These are phyloP conservation scores for Leccinum broughii DNA, from an alignment of 768 basidiomycete genomes.

Conservation along the genomic window DNA sequence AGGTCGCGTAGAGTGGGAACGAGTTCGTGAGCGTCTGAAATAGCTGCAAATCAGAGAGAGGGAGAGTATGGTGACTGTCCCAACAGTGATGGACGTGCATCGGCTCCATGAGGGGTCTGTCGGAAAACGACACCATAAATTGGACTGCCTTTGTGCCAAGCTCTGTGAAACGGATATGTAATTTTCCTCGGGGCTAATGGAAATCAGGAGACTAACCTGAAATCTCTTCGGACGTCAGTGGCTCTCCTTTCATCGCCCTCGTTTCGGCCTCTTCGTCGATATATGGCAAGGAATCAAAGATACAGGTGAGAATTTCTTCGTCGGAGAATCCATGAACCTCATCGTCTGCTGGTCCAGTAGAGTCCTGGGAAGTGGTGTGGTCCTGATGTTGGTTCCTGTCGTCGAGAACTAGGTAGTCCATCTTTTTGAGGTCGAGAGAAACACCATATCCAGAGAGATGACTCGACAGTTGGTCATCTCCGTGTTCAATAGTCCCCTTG, in stretches of 20 bases:
- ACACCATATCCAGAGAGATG: conserved; percentile 90
- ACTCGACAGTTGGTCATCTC: conserved; percentile 34
- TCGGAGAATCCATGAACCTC: conserved; percentile 13
- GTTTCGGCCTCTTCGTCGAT: conserved; percentile 31
- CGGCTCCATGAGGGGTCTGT: conserved; percentile 45
- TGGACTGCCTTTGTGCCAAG: conserved; percentile 77
- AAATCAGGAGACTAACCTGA: conserved; percentile 38
- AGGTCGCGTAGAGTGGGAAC: conserved; percentile 83
- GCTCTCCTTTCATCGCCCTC: conserved; percentile 40
- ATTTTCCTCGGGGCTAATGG: neutral
- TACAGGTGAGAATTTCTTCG: conserved; percentile 26
- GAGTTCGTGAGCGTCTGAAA: conserved; percentile 77
- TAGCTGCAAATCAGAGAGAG: conserved; percentile 16
- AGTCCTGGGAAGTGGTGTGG: neutral
- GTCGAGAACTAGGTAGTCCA: conserved; percentile 93
- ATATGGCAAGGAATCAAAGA: conserved; percentile 34
- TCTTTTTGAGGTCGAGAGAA: conserved; percentile 91
- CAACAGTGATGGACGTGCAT: conserved; percentile 19
- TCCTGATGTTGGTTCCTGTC: conserved; percentile 53
- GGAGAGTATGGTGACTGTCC: conserved; percentile 11
- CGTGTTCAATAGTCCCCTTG: conserved; percentile 34
- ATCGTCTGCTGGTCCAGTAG: neutral
- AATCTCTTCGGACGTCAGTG: conserved; percentile 56
- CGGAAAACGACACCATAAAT: conserved; percentile 62
- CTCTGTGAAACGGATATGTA: conserved; percentile 33